Conservation (phyloP, 208 protist species). For the Crithidia bombi region DNA sequence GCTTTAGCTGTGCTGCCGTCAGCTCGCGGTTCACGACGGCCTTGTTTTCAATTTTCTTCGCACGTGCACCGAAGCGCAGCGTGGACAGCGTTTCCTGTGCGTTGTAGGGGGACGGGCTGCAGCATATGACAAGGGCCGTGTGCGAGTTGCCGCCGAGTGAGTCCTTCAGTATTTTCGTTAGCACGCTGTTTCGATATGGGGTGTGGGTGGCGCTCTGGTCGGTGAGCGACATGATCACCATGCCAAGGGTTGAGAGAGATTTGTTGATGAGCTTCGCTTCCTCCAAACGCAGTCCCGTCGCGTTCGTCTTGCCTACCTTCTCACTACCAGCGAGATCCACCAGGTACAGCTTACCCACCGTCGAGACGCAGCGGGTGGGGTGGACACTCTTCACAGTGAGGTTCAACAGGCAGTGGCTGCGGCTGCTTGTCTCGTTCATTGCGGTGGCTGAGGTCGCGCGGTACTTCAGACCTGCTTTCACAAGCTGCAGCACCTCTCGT, state of each 20-base stretch:
- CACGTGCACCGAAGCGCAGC: slow-evolving; percentile 84
- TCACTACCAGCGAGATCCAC: slow-evolving; percentile 93
- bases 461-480: slow-evolving; percentile 68
- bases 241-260: slow-evolving; percentile 85
- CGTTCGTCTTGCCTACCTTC: slow-evolving; percentile 87
- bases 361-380: slow-evolving; percentile 55
- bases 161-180: slow-evolving; percentile 89
- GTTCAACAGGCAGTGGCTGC: slow-evolving; percentile 87
- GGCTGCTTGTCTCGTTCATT: slow-evolving; percentile 88
- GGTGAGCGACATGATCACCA: slow-evolving; percentile 86
- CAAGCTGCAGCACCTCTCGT: slow-evolving; percentile 88
- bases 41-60: slow-evolving; percentile 86
- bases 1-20: slow-evolving; percentile 75
- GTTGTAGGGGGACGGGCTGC: slow-evolving; percentile 80
- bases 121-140: slow-evolving; percentile 91
- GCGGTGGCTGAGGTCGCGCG: slow-evolving; percentile 85
- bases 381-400: slow-evolving; percentile 81
- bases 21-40: slow-evolving; percentile 82
- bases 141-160: slow-evolving; percentile 90
- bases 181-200: slow-evolving; percentile 89
- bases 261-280: slow-evolving; percentile 94
- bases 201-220: slow-evolving; percentile 64
- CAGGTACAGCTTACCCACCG: slow-evolving; percentile 86
- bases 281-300: slow-evolving; percentile 82
- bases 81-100: slow-evolving; percentile 90